Evolutionary conservation across 2,329 filamentous ascomycete genomes (phyloP).

Genomic region (Beauveria sp.): DNA sequence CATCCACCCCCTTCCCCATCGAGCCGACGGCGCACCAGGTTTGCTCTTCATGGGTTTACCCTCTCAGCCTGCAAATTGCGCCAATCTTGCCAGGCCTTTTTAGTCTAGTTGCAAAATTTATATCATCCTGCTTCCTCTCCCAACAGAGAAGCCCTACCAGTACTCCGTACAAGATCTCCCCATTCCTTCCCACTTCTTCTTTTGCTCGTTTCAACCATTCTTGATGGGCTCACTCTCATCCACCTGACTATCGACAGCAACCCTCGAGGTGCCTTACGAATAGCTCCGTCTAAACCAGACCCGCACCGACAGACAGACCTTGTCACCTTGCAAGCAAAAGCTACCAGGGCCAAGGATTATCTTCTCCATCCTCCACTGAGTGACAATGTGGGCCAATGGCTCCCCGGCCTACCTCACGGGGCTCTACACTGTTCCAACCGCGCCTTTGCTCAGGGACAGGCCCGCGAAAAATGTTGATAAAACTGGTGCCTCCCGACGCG

Average conservation of each 20-base stretch:
- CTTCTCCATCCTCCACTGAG: conserved; percentile 7
- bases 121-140: neutral
- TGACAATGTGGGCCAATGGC: conserved; percentile 12
- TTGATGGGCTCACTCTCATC: neutral
- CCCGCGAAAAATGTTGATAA: conserved; percentile 10
- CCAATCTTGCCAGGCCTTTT: conserved; percentile 5
- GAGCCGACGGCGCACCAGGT: neutral
- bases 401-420: conserved; percentile 7
- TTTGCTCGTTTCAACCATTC: neutral
- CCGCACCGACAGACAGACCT: conserved; percentile 9
- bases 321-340: neutral
- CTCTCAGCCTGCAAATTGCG: conserved; percentile 11
- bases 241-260: neutral
- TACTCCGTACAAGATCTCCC: conserved; percentile 9
- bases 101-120: conserved; percentile 8
- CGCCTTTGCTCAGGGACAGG: conserved; percentile 7
- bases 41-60: conserved; percentile 8
- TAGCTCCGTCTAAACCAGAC: conserved; percentile 8
- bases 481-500: conserved; percentile 8
- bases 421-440: conserved; percentile 1
- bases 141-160: neutral
- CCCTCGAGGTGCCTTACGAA: conserved; percentile 1
- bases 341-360: conserved; percentile 7
- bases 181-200: neutral
- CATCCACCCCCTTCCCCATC: conserved; percentile 1